These are phyloP conservation scores for Ramaria sp. DNA, from an alignment of 768 basidiomycete species.

Conservation along the genomic window DNA sequence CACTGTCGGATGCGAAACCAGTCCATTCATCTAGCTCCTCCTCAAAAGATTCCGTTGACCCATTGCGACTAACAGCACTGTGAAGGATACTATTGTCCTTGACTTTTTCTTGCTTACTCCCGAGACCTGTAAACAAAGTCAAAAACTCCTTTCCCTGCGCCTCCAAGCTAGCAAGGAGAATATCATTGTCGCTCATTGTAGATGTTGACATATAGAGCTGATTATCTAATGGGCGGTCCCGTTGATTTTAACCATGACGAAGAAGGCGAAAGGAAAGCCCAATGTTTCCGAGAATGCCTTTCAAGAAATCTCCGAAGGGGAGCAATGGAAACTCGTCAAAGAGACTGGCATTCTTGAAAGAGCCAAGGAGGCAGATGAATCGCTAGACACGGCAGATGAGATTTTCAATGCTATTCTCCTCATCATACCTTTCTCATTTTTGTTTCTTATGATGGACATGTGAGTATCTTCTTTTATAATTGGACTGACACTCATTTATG, in stretches of 20 bases:
- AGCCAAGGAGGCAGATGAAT: constrained; percentile 24
- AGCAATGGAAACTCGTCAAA: constrained; percentile 68
- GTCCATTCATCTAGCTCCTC: constrained; percentile 27
- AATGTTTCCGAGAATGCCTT: constrained; percentile 11
- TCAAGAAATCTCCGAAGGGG: constrained; percentile 57
- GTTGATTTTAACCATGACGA: constrained; percentile 18
- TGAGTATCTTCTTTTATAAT: constrained; percentile 25
- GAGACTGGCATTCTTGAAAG: constrained; percentile 37
- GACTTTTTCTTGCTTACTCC: constrained; percentile 15
- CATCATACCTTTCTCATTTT: constrained; percentile 64
- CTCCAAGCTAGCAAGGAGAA: constrained; percentile 31
- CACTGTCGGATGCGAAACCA: constrained; percentile 25
- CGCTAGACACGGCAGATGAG: constrained; percentile 44
- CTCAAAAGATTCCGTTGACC: neutral
- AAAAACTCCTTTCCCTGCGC: constrained; percentile 38
- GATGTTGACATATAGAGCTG: neutral
- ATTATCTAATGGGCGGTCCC: neutral
- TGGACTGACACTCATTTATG: constrained; percentile 2
- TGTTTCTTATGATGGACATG: constrained; percentile 80
- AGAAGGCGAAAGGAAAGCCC: constrained; percentile 15
- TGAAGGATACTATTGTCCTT: neutral
- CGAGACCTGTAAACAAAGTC: constrained; percentile 25
- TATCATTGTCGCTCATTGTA: neutral
- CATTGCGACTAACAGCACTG: neutral
- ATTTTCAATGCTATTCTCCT: constrained; percentile 53